Percentiles rank a stretch among this genome's conserved stretches.
phyloP scores from a whole-genome alignment of 2,329 filamentous ascomycete genomes.

The Penicillium olsonii region DNA sequence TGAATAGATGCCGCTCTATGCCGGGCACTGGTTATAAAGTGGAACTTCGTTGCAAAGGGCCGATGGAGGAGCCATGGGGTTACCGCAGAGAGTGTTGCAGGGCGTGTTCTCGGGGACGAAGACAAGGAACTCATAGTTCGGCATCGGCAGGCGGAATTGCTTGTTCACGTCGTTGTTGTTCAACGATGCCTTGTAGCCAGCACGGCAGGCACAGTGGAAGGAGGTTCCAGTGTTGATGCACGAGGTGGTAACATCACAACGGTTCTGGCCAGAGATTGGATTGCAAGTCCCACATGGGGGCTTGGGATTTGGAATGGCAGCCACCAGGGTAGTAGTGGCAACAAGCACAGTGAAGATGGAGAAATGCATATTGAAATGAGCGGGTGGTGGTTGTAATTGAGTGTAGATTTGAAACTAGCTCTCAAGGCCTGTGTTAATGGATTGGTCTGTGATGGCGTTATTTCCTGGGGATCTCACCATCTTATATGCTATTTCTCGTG shows the following conservation, averaged over 20 bases:
- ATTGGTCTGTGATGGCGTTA: conserved; percentile 6
- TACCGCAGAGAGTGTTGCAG: conserved; percentile 40
- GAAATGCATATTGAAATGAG: conserved; percentile 30
- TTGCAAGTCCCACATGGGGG: conserved; percentile 42
- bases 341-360: conserved; percentile 29
- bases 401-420: background rate
- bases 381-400: conserved; percentile 18
- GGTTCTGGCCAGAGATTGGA: conserved; percentile 41
- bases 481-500: conserved; percentile 5
- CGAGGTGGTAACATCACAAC: conserved; percentile 46
- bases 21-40: conserved; percentile 30
- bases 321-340: conserved; percentile 24
- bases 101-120: conserved; percentile 38
- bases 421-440: background rate
- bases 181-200: conserved; percentile 41
- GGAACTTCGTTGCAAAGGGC: conserved; percentile 40
- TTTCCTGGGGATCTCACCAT: conserved; percentile 1
- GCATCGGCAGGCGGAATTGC: conserved; percentile 42
- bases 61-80: conserved; percentile 30
- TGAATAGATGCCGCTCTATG: conserved; percentile 22
- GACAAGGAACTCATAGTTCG: conserved; percentile 43
- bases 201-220: conserved; percentile 46
- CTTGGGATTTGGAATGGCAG: conserved; percentile 16
- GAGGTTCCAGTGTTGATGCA: conserved; percentile 45
- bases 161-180: conserved; percentile 30